Evolutionary conservation across 2,329 filamentous ascomycete genomes (phyloP).

Genomic region (Arthrobotrys sphaeroides): DNA sequence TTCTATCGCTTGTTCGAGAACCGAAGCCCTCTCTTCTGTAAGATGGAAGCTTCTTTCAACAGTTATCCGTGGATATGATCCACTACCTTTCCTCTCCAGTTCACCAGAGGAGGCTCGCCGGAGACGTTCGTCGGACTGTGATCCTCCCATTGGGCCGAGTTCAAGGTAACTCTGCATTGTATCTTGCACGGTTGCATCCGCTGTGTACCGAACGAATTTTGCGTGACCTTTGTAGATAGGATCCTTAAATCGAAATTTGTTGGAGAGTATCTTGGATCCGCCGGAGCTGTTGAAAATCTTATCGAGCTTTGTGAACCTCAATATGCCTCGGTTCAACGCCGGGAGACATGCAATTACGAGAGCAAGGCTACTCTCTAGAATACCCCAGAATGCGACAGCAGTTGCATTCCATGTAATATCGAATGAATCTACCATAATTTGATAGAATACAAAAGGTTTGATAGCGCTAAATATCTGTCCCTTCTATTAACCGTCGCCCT

Average conservation of each 20-base stretch:
- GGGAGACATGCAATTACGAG: conserved; percentile 29
- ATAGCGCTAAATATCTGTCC: conserved; percentile 1
- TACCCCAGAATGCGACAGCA: conserved; percentile 40
- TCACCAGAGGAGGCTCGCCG: conserved; percentile 7
- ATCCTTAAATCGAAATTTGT: conserved; percentile 28
- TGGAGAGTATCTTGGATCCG: conserved; percentile 21
- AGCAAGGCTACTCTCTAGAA: conserved; percentile 45
- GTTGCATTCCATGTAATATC: conserved; percentile 46
- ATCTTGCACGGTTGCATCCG: conserved; percentile 35
- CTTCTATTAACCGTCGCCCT: not conserved
- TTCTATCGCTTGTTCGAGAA: conserved; percentile 21
- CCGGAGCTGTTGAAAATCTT: conserved; percentile 18
- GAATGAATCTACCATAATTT: conserved; percentile 34
- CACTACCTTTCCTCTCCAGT: conserved; percentile 7
- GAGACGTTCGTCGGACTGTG: conserved; percentile 13
- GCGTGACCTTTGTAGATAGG: conserved; percentile 41
- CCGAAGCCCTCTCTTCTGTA: conserved; percentile 41
- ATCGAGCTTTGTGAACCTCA: conserved; percentile 26
- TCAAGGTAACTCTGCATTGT: conserved; percentile 38
- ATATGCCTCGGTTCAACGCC: conserved; percentile 31
- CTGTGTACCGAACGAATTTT: conserved; percentile 43
- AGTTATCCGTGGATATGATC: conserved; percentile 24
- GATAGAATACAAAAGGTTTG: conserved; percentile 40
- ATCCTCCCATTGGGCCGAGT: conserved; percentile 15
- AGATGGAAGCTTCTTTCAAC: conserved; percentile 41